Percentiles rank a stretch among this genome's conserved stretches.
Conservation (phyloP, 805 yeast species). For the Candida peoriensis region DNA sequence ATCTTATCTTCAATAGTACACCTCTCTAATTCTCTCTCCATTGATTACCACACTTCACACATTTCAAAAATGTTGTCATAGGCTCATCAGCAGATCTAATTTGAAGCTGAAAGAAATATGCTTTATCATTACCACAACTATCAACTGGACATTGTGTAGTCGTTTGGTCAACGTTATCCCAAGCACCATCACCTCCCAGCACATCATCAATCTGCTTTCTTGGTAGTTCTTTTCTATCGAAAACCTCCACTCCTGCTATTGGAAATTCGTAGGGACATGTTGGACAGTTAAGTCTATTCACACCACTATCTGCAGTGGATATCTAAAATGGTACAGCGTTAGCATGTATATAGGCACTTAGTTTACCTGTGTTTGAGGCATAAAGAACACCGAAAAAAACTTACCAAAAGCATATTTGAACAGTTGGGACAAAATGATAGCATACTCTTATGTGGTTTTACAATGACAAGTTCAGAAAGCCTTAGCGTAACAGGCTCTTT, state of each 20-base stretch:
- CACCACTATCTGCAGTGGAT: slow-evolving; percentile 52
- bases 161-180: slow-evolving; percentile 99
- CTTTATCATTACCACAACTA: slow-evolving; percentile 80
- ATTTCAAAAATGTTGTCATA: slow-evolving; percentile 96
- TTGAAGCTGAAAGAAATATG: slow-evolving; percentile 94
- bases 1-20: too few relatives aligned
- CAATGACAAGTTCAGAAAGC: too few relatives aligned
- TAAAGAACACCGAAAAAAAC: slow-evolving; percentile 7
- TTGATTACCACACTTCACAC: slow-evolving; percentile 88
- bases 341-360: too few relatives aligned
- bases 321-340: slow-evolving; percentile 33
- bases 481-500: too few relatives aligned
- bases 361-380: not conserved
- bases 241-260: slow-evolving; percentile 76
- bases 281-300: slow-evolving; percentile 75
- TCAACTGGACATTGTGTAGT: slow-evolving; percentile 88
- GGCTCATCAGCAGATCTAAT: slow-evolving; percentile 99
- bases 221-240: slow-evolving; percentile 75
- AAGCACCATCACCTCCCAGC: slow-evolving; percentile 93
- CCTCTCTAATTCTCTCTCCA: slow-evolving; percentile 84
- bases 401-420: slow-evolving; percentile 78
- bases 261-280: slow-evolving; percentile 96
- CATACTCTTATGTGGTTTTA: too few relatives aligned
- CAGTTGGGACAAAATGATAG: slow-evolving; percentile 94
- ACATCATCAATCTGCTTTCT: slow-evolving; percentile 95